Conservation (phyloP, 352 stramenopile species). For the Phytophthora cajani region DNA sequence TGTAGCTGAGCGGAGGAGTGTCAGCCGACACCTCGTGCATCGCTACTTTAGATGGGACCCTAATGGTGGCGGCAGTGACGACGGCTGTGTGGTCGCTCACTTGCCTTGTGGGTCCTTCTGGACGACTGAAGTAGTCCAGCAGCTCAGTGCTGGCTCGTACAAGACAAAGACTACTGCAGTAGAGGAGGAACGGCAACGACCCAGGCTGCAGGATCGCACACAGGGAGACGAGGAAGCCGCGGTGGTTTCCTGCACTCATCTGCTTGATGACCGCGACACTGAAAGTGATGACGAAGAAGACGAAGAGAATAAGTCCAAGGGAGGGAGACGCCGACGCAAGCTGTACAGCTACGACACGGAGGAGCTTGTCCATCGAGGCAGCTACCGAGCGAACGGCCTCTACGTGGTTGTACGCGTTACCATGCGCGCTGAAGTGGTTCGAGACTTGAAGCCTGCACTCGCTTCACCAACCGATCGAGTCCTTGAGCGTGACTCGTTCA, state of each 20-base stretch:
- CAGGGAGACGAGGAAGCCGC: background rate
- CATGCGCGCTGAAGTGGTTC: constrained; percentile 56
- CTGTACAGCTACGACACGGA: constrained; percentile 59
- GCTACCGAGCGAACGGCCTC: constrained; percentile 64
- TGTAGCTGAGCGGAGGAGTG: constrained; percentile 10
- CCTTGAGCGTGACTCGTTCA: constrained; percentile 59
- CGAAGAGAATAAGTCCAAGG: background rate
- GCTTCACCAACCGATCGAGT: constrained; percentile 53
- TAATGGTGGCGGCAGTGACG: constrained; percentile 8
- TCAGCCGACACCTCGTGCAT: constrained; percentile 38
- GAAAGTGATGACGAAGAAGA: constrained; percentile 32
- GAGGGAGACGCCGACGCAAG: constrained; percentile 9
- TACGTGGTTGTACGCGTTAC: constrained; percentile 59
- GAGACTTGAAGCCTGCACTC: constrained; percentile 27
- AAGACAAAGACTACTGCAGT: background rate
- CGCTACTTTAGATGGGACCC: constrained; percentile 50
- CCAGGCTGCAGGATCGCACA: background rate
- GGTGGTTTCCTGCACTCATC: constrained; percentile 49
- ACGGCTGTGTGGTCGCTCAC: constrained; percentile 38
- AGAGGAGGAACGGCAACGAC: background rate
- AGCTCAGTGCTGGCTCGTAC: background rate
- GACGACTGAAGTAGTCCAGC: constrained; percentile 15
- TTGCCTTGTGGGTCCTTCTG: constrained; percentile 42
- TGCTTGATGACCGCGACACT: constrained; percentile 47
- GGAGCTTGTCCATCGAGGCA: constrained; percentile 65